Percentiles rank a stretch among this genome's conserved stretches.
Conservation (phyloP, 1,139 yeast species). For the Saccharomyces hybrid region DNA sequence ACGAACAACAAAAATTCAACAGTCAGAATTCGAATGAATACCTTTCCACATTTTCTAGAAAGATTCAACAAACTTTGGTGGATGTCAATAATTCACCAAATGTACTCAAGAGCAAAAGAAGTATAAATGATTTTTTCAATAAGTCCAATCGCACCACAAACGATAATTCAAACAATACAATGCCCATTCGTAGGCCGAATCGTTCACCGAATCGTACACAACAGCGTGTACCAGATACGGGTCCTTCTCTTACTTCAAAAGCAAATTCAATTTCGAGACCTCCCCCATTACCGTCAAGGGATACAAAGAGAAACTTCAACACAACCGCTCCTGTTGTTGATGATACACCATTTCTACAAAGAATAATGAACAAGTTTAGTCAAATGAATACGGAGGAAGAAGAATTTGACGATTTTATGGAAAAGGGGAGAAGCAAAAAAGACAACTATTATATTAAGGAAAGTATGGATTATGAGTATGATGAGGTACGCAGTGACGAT, state of each 20-base stretch:
- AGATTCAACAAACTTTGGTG: slow-evolving; percentile 15
- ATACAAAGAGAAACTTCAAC: neutral
- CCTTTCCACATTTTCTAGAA: neutral
- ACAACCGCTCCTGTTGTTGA: neutral
- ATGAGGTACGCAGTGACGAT: slow-evolving; percentile 12
- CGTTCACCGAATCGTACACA: neutral
- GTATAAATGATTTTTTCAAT: slow-evolving; percentile 18
- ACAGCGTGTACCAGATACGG: neutral
- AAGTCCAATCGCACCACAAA: neutral
- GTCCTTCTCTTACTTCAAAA: neutral
- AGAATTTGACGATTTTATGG: slow-evolving; percentile 22
- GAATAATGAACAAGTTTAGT: slow-evolving; percentile 22
- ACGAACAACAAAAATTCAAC: slow-evolving; percentile 1
- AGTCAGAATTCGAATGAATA: slow-evolving; percentile 7
- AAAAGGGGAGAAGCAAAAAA: slow-evolving; percentile 9
- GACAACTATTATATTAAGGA: slow-evolving; percentile 22
- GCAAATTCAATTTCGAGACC: neutral
- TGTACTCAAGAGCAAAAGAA: slow-evolving; percentile 17
- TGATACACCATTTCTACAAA: slow-evolving; percentile 2
- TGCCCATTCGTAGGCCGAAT: neutral
- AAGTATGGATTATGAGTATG: slow-evolving; percentile 20
- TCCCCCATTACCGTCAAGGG: neutral
- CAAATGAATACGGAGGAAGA: slow-evolving; percentile 29
- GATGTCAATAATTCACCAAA: slow-evolving; percentile 20
- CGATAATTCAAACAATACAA: neutral